phyloP scores from a whole-genome alignment of 805 yeast genomes.

The Spathaspora sp. region DNA sequence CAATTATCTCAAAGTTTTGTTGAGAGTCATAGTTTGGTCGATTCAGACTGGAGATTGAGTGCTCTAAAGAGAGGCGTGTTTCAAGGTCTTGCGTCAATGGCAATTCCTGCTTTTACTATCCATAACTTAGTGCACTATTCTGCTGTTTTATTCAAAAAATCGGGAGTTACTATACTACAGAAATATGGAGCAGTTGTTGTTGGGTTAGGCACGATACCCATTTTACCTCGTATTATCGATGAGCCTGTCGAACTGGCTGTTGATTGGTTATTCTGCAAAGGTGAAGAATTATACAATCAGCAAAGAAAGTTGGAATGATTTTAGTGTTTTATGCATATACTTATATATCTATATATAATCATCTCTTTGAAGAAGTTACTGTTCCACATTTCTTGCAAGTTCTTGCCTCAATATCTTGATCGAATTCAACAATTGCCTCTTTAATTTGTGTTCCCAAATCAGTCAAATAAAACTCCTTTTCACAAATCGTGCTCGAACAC shows the following conservation, averaged over 20 bases:
- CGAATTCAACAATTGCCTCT: slow-evolving; percentile 71
- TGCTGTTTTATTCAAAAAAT: slow-evolving; percentile 56
- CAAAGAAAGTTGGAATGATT: neutral
- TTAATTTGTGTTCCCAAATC: slow-evolving; percentile 92
- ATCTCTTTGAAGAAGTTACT: slow-evolving; percentile 57
- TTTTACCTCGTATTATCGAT: slow-evolving; percentile 74
- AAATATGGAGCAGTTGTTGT: slow-evolving; percentile 76
- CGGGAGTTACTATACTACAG: slow-evolving; percentile 44
- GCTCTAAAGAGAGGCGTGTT: slow-evolving; percentile 71
- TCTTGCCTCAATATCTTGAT: slow-evolving; percentile 55
- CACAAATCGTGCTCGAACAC: slow-evolving; percentile 65
- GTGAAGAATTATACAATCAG: slow-evolving; percentile 27
- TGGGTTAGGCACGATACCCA: slow-evolving; percentile 74
- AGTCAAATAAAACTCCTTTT: slow-evolving; percentile 64
- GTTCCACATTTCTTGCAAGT: slow-evolving; percentile 78
- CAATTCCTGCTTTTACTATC: slow-evolving; percentile 81
- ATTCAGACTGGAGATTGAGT: slow-evolving; percentile 64
- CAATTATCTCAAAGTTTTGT: slow-evolving; percentile 33
- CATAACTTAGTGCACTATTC: slow-evolving; percentile 74
- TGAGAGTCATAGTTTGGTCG: slow-evolving; percentile 25
- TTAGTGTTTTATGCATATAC: neutral
- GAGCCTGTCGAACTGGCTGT: slow-evolving; percentile 75
- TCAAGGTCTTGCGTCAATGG: slow-evolving; percentile 83
- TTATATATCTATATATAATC: neutral
- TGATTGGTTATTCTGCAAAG: slow-evolving; percentile 57